Base-by-base conservation (phyloP, 352 stramenopile species). In the Globisporangium megalacanthum region DNA sequence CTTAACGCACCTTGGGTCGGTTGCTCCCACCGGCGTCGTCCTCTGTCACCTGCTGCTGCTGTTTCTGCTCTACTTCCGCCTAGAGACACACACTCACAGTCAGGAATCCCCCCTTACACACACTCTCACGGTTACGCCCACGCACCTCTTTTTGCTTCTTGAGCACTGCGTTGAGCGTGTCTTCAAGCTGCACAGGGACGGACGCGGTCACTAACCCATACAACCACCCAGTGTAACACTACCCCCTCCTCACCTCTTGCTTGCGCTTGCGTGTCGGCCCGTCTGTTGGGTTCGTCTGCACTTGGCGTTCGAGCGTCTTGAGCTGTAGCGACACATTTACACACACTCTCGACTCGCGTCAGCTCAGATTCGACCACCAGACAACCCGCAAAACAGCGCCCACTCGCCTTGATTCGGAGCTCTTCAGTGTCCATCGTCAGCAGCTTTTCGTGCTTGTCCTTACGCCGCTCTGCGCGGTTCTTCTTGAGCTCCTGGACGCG, bases 401-500 rank as follows among this genome's bases (percentile, higher is more conserved):
- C 9, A 4, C 45, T 22, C 14, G 0, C 73, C 52, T 85, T 66
- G 33, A 70, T 65, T 33, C 68, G 69, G 53, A 91, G 61, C 55
- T 87, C 75, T 7, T 75, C 65, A 4, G 69, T 46, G 57, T 91
- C 69, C 58, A 91, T 76, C n/a, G 71, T 55, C 51, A 63, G 57
- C 17, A 91, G 66, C 49, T 91, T 91, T 11, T 62, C 46, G 45
- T 85, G 64, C 51, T 89, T 89, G 13, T 77, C 68, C 49, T 76
- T 75, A 53, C 87, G 73, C 4, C 81, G 69, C 51, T 89, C 73
- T n/a, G 57, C 3, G 13, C 75, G 70, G 52, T 88, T 68, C 69
- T 89, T 91, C 68, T 91, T 91, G 36, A 88, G 72, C 65, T 91
- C 81, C 75, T 84, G 37, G n/a, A n/a, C n/a, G n/a, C n/a, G n/a